Conservation (phyloP, 352 stramenopile species). For the Elongisporangium undulatum region DNA sequence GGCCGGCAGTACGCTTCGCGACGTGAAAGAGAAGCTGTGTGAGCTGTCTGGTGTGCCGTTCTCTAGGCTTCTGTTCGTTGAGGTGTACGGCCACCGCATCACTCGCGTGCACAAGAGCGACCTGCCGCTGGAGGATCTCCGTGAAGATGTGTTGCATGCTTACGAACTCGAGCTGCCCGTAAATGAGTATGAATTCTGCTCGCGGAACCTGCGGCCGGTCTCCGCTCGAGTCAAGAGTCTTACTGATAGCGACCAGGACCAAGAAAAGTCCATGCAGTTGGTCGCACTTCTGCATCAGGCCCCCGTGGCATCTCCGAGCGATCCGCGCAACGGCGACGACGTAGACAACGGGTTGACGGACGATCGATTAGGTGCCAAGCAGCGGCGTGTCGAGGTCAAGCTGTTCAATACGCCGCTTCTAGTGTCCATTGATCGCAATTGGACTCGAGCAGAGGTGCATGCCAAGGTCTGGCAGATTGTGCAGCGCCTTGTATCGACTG, state of each 20-base stretch:
- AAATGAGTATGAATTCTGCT: slow-evolving; percentile 62
- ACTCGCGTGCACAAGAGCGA: slow-evolving; percentile 42
- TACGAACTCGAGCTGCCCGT: slow-evolving; percentile 86
- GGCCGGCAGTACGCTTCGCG: slow-evolving; percentile 33
- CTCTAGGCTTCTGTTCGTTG: slow-evolving; percentile 59
- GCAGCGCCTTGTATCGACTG: slow-evolving; percentile 54
- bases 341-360: slow-evolving; percentile 26
- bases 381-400: slow-evolving; percentile 68
- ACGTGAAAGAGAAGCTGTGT: slow-evolving; percentile 62
- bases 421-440: slow-evolving; percentile 53
- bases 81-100: slow-evolving; percentile 70
- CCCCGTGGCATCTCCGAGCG: slow-evolving; percentile 49
- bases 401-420: slow-evolving; percentile 75
- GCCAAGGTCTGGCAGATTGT: slow-evolving; percentile 78
- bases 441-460: slow-evolving; percentile 70
- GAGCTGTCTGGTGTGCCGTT: slow-evolving; percentile 35
- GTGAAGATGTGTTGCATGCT: slow-evolving; percentile 61
- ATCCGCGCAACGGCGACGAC: slow-evolving; percentile 22
- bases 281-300: slow-evolving; percentile 72
- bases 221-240: slow-evolving; percentile 18
- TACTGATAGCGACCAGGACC: slow-evolving; percentile 10
- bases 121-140: slow-evolving; percentile 39
- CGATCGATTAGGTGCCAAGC: slow-evolving; percentile 38
- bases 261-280: slow-evolving; percentile 50
- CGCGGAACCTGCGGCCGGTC: slow-evolving; percentile 41